phyloP scores from a whole-genome alignment of 2,329 filamentous ascomycete genomes.

The Cordyceps tenuipes region DNA sequence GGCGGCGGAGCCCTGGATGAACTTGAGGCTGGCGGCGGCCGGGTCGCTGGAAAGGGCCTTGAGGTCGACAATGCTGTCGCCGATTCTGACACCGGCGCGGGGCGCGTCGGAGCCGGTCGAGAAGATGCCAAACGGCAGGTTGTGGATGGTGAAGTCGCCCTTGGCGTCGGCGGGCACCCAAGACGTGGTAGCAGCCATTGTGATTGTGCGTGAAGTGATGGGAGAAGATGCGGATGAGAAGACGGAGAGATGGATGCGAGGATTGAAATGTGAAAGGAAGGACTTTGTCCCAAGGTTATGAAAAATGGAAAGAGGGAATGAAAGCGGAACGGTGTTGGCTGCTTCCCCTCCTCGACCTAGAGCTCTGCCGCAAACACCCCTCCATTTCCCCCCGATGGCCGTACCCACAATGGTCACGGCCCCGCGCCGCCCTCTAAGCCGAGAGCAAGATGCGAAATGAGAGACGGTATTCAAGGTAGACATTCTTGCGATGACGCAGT shows the following conservation, averaged over 20 bases:
- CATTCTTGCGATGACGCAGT: too few relatives aligned
- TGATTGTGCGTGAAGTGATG: not conserved
- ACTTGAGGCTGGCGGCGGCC: conserved; percentile 7
- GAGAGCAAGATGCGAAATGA: not conserved
- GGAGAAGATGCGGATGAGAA: not conserved
- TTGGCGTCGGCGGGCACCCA: conserved; percentile 13
- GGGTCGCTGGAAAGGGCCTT: conserved; percentile 14
- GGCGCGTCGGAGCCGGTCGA: conserved; percentile 46
- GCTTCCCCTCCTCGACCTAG: not conserved
- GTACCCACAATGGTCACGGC: not conserved
- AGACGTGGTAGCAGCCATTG: conserved; percentile 9
- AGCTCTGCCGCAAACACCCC: not conserved
- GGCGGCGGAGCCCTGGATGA: conserved; percentile 27
- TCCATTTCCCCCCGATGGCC: not conserved
- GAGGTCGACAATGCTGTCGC: conserved; percentile 58
- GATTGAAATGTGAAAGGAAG: not conserved
- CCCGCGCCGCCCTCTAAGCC: conserved; percentile 1
- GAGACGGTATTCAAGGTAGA: too few relatives aligned
- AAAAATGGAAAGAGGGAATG: not conserved
- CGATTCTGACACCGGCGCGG: conserved; percentile 60
- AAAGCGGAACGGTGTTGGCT: not conserved
- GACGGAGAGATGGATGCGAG: not conserved
- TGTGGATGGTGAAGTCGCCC: conserved; percentile 55
- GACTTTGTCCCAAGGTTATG: not conserved
- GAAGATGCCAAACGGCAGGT: conserved; percentile 70